Evolutionary conservation across 768 basidiomycete genomes (phyloP).

Genomic region (Mycena haematopus): DNA sequence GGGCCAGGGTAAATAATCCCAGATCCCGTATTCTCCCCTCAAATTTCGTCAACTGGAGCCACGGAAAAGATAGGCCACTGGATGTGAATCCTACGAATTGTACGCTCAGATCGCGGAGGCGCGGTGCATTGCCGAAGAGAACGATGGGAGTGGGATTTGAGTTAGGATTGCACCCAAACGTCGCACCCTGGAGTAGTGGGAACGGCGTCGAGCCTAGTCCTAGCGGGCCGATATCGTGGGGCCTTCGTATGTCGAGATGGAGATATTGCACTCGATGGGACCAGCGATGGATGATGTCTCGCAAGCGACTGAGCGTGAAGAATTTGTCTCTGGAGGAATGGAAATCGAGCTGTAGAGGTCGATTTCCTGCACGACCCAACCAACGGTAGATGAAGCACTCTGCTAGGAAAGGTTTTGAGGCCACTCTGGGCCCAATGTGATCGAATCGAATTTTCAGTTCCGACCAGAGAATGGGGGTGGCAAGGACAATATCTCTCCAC

Average conservation of each 20-base stretch:
- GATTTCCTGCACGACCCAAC: background rate
- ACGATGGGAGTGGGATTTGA: background rate
- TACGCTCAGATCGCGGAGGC: background rate
- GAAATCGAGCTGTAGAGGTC: background rate
- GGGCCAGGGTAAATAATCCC: background rate
- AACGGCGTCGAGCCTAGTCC: background rate
- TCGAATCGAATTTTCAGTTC: background rate
- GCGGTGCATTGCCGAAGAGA: background rate
- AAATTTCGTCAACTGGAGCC: constrained; percentile 3
- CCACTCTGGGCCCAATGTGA: background rate
- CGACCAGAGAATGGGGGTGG: background rate
- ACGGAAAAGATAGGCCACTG: background rate
- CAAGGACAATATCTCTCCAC: background rate
- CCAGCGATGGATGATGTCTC: background rate
- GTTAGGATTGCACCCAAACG: background rate
- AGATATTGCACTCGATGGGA: background rate
- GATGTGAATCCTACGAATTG: background rate
- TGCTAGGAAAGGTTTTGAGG: background rate
- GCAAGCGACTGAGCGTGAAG: background rate
- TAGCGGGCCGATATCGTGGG: background rate
- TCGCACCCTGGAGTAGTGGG: background rate
- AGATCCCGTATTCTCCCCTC: background rate
- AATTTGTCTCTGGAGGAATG: background rate
- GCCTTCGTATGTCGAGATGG: background rate
- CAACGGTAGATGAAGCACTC: background rate